A percentile compares a stretch with the other conserved stretches of the same genome.
These are phyloP conservation scores for Cordyceps tenuipes DNA, from an alignment of 2,329 filamentous ascomycete species.

Conservation along the genomic window DNA sequence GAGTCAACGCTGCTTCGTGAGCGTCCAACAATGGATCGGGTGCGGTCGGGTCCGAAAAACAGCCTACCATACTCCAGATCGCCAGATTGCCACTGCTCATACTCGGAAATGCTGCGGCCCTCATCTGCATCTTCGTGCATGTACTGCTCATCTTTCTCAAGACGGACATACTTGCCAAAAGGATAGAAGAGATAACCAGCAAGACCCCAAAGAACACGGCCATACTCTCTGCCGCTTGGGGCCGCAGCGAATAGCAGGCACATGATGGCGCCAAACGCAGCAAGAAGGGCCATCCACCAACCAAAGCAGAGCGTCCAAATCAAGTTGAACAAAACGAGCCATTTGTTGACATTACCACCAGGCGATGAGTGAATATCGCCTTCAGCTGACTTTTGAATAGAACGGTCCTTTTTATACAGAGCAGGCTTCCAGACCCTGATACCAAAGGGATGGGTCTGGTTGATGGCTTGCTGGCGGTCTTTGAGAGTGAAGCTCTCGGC, in stretches of 20 bases:
- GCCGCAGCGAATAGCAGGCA: conserved; percentile 75
- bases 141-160: conserved; percentile 91
- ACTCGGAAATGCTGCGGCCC: conserved; percentile 94
- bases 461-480: conserved; percentile 94
- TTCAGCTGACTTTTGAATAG: conserved; percentile 91
- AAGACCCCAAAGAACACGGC: conserved; percentile 73
- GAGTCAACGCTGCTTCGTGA: conserved; percentile 86
- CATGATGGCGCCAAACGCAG: conserved; percentile 63
- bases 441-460: conserved; percentile 96
- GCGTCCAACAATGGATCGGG: conserved; percentile 74
- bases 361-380: conserved; percentile 95
- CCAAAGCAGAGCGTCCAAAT: conserved; percentile 88
- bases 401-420: conserved; percentile 93
- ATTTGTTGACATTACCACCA: conserved; percentile 73
- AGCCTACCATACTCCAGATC: conserved; percentile 91
- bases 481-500: conserved; percentile 97
- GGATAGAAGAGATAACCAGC: conserved; percentile 87
- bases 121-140: conserved; percentile 91
- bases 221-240: conserved; percentile 77
- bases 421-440: conserved; percentile 99
- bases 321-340: conserved; percentile 81
- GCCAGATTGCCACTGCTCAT: conserved; percentile 97
- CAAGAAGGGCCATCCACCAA: conserved; percentile 85
- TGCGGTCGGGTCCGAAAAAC: conserved; percentile 81
- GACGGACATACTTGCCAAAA: conserved; percentile 90